Conservation (phyloP, 2,329 filamentous ascomycete species). For the Botrytis fabae region DNA sequence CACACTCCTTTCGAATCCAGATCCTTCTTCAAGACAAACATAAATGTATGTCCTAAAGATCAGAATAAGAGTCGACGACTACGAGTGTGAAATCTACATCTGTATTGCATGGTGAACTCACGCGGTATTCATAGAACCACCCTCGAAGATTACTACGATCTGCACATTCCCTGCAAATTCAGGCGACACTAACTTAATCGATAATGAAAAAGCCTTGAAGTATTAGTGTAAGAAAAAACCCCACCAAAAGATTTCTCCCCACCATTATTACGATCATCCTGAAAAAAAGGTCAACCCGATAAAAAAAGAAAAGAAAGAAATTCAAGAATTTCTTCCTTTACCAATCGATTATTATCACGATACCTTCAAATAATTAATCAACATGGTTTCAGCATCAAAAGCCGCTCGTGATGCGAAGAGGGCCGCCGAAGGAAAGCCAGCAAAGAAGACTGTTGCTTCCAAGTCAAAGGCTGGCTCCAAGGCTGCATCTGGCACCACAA, state of each 20-base stretch:
- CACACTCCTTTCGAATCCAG: not conserved
- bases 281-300: conserved; percentile 22
- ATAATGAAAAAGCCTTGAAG: conserved; percentile 12
- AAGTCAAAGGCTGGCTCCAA: conserved; percentile 67
- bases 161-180: not conserved
- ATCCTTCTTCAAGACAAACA: not conserved
- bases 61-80: not conserved
- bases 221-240: conserved; percentile 34
- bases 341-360: conserved; percentile 22
- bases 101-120: not conserved
- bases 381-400: conserved; percentile 69
- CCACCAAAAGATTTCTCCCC: conserved; percentile 24
- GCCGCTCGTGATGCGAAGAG: conserved; percentile 72
- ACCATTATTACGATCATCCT: conserved; percentile 20
- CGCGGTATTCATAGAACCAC: not conserved
- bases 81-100: not conserved
- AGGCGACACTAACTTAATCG: conserved; percentile 8
- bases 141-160: not conserved
- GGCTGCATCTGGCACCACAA: conserved; percentile 60
- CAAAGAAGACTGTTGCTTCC: conserved; percentile 74
- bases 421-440: conserved; percentile 69
- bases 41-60: not conserved
- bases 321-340: conserved; percentile 9
- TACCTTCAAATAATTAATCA: conserved; percentile 37
- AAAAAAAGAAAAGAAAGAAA: conserved; percentile 14